Conservation (phyloP, 1,284 basidiomycete species). For the Flammula alnicola region DNA sequence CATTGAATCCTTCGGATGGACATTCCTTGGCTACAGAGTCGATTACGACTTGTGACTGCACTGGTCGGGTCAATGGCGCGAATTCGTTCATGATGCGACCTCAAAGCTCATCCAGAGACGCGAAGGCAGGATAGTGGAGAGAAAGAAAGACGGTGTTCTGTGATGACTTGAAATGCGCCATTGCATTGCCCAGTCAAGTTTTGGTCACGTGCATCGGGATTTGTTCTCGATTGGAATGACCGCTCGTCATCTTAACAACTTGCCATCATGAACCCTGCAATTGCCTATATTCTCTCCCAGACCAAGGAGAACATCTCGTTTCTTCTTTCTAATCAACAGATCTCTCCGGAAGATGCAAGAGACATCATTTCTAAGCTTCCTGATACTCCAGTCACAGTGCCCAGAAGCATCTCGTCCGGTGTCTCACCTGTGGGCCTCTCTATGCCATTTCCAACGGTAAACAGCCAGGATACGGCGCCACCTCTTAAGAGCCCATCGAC, state of each 20-base stretch:
- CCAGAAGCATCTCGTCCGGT: background rate
- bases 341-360: constrained; percentile 55
- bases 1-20: constrained; percentile 47
- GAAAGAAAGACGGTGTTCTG: constrained; percentile 2
- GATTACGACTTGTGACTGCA: constrained; percentile 39
- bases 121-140: constrained; percentile 1
- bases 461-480: constrained; percentile 1
- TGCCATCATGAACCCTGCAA: constrained; percentile 23
- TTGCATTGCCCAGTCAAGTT: too few species aligned
- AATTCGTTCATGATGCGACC: constrained; percentile 35
- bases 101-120: constrained; percentile 6
- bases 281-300: constrained; percentile 63
- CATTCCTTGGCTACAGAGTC: constrained; percentile 41
- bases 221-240: too few species aligned
- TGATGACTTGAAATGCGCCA: too few species aligned
- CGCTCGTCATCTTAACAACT: constrained; percentile 10
- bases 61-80: constrained; percentile 39
- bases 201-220: too few species aligned
- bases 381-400: constrained; percentile 9
- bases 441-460: constrained; percentile 9
- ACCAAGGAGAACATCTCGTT: constrained; percentile 68
- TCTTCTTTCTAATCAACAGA: constrained; percentile 60
- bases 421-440: constrained; percentile 1
- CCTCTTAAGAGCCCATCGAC: constrained; percentile 19
- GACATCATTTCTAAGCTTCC: constrained; percentile 57